Conservation (phyloP, 257 asterid species). For the Lavandula angustifolia region DNA sequence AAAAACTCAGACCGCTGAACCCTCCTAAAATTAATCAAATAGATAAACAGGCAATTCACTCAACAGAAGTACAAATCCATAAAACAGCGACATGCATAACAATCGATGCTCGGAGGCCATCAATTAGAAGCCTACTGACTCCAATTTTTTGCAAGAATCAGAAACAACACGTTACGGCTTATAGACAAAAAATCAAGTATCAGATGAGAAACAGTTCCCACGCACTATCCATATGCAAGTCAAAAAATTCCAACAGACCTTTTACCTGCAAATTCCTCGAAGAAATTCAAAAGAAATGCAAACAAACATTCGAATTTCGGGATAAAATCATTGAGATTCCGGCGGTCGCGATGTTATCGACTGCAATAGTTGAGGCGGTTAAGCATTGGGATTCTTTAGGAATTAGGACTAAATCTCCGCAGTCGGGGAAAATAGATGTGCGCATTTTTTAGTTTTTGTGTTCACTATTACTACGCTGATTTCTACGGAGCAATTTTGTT, state of each 20-base stretch:
- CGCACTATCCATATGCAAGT: slow-evolving; percentile 12
- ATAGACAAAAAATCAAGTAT: slow-evolving; percentile 5
- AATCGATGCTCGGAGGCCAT: not conserved
- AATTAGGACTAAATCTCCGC: slow-evolving; percentile 29
- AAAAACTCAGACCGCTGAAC: not conserved
- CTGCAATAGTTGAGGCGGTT: slow-evolving; percentile 24
- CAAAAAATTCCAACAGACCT: not conserved
- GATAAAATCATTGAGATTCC: not conserved
- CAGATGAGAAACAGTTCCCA: slow-evolving; percentile 1
- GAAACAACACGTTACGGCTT: not conserved
- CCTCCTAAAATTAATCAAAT: not conserved
- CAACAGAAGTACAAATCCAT: slow-evolving; percentile 24
- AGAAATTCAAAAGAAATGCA: slow-evolving; percentile 4
- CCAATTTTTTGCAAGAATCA: not conserved
- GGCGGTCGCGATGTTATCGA: slow-evolving; percentile 14
- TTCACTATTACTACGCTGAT: not conserved
- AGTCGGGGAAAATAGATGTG: slow-evolving; percentile 5
- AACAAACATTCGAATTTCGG: not conserved
- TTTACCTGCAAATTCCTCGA: slow-evolving; percentile 24
- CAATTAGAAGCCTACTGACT: slow-evolving; percentile 20
- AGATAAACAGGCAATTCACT: slow-evolving; percentile 16
- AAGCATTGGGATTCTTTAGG: not conserved
- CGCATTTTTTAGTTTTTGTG: not conserved
- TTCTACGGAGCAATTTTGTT: not conserved
- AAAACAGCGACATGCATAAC: not conserved